These are phyloP conservation scores for Brettanomyces bruxellensis DNA, from an alignment of 805 yeast species.

Conservation along the genomic window DNA sequence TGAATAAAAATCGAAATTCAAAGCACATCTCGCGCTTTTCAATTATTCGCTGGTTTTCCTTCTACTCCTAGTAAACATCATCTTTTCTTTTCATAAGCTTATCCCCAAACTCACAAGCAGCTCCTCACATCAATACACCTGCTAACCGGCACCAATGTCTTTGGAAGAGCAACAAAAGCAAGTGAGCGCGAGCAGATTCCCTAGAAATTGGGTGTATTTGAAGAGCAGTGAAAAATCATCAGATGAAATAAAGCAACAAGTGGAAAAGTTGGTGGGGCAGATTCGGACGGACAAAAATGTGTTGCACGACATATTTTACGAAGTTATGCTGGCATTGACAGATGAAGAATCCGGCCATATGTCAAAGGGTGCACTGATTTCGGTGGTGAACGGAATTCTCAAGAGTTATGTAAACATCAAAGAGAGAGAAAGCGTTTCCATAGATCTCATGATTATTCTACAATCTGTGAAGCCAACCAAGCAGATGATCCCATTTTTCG, in stretches of 20 bases:
- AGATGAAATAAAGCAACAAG: not conserved
- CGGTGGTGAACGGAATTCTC: slow-evolving; percentile 14
- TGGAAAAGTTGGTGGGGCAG: slow-evolving; percentile 4
- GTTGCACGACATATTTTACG: slow-evolving; percentile 18
- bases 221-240: no score
- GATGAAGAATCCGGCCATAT: slow-evolving; percentile 16
- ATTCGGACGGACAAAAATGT: slow-evolving; percentile 6
- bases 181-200: no score
- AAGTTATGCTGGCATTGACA: slow-evolving; percentile 13
- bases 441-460: slow-evolving; percentile 18
- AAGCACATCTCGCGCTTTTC: no score
- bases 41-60: no score
- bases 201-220: no score
- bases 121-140: no score
- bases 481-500: slow-evolving; percentile 14
- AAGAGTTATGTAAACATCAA: slow-evolving; percentile 11
- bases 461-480: slow-evolving; percentile 17
- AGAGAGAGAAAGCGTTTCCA: slow-evolving; percentile 13
- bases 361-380: slow-evolving; percentile 8
- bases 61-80: no score
- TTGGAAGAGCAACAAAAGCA: no score
- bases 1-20: no score
- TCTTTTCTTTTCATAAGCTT: no score
- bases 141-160: no score
- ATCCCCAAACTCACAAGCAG: no score